A percentile compares a stretch with the other conserved stretches of the same genome.
These are phyloP conservation scores for Pseudopyricularia javanii DNA, from an alignment of 2,329 filamentous ascomycete genomes.

Conservation along the genomic window DNA sequence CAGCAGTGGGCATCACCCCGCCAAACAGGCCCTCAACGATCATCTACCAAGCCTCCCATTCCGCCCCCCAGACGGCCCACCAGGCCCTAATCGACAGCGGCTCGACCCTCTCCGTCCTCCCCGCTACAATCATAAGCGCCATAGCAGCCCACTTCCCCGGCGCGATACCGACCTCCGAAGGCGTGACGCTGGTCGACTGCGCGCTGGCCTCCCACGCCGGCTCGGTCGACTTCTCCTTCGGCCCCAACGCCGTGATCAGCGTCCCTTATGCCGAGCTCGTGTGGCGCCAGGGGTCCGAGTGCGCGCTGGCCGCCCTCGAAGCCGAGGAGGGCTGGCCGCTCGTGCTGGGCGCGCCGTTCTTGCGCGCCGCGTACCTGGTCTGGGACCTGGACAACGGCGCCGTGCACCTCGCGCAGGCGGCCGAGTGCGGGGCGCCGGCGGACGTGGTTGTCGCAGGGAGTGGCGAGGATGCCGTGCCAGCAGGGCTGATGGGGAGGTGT, in stretches of 20 bases:
- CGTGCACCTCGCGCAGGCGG: background rate
- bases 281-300: background rate
- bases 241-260: conserved; percentile 6
- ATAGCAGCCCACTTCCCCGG: conserved; percentile 22
- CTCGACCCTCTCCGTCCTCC: conserved; percentile 51
- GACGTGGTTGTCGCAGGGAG: background rate
- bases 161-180: conserved; percentile 11
- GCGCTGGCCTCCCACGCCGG: conserved; percentile 22
- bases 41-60: background rate
- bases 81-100: conserved; percentile 44
- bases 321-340: background rate
- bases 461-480: background rate
- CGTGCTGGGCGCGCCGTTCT: background rate
- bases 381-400: background rate
- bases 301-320: background rate
- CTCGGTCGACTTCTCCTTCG: conserved; percentile 32
- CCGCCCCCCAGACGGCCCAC: background rate
- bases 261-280: background rate
- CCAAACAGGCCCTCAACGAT: background rate
- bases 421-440: background rate
- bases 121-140: conserved; percentile 33
- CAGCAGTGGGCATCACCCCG: background rate
- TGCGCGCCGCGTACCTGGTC: background rate
- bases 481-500: background rate
- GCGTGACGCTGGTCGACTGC: conserved; percentile 21